Evolutionary conservation across 75 land plant species (phyloP), one percentile per base, ranked within the genome.

Genomic region (Pinus tabuliformis): DNA sequence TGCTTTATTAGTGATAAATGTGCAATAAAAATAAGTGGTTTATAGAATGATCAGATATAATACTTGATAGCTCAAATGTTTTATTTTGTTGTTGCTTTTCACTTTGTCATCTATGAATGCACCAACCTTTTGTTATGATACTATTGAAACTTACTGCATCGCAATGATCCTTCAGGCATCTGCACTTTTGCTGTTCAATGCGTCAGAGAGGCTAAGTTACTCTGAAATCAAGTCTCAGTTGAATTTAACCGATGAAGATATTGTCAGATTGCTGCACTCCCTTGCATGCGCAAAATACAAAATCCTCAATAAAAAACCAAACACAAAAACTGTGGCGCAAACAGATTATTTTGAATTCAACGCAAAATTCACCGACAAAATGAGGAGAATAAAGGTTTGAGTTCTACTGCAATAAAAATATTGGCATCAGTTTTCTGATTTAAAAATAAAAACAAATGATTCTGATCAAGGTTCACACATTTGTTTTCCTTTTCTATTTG

Each of bases 321-420:
- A 71, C 71, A 83, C 94, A 42, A 91, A 90, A 79, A 83, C 90
- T 26, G 90, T 96, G 54, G 86, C 91, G 7, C 82, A 83, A 26
- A 88, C 77, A 63, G 99, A 96, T 83, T 28, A 73, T 62, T 96
- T 96, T 83, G 97, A 91, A 77, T 93, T 96, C 88, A 96, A 96
- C 76, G 71, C 90, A 58, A 93, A 91, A 71, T 96, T 96, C 57
- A 93, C 97, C 24, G 99, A 96, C 80, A 96, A 86, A 82, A 89
- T 95, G 96, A 83, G 96, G 76, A 92, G 99, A 59, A 94, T 94
- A 63, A 96, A 96, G 94, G 98, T 93, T n/a, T n/a, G 21, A 24
- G 73, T 54, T 45, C 13, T n/a, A 2, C 6, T 56, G 7, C n/a
- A 52, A 16, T 18, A 56, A 28, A 49, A 49, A 49, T 62, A 58